Percentiles rank a stretch among this genome's conserved stretches.
phyloP scores from a whole-genome alignment of 169 alveolate species.

The Plasmodium reichenowi region DNA sequence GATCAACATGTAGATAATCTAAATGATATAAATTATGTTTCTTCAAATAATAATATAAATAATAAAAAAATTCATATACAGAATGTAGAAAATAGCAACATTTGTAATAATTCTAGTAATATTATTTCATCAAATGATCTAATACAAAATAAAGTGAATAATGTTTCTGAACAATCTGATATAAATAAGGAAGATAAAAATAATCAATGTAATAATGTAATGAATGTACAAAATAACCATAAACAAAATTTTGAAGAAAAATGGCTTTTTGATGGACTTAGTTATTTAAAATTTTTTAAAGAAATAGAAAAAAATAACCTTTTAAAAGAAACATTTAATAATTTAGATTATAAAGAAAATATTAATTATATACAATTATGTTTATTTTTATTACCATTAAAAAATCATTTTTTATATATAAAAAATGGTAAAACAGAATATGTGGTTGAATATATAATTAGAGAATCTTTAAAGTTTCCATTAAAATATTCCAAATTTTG shows the following conservation, averaged over 20 bases:
- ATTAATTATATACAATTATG: constrained; percentile 36
- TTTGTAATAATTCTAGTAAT: not conserved
- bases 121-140: too few relatives aligned
- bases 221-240: not conserved
- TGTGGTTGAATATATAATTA: constrained; percentile 37
- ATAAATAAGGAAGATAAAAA: not conserved
- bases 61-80: not conserved
- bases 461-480: constrained; percentile 72
- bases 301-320: constrained; percentile 38
- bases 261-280: constrained; percentile 53
- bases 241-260: not conserved
- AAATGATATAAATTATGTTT: not conserved
- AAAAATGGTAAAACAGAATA: constrained; percentile 47
- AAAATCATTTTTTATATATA: constrained; percentile 43
- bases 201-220: not conserved
- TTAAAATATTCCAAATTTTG: constrained; percentile 70
- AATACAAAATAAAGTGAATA: constrained; percentile 7
- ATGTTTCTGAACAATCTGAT: not conserved
- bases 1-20: not conserved
- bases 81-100: not conserved
- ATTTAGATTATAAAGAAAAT: constrained; percentile 35
- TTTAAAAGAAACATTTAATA: constrained; percentile 23
- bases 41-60: not conserved
- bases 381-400: constrained; percentile 48
- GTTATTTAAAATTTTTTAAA: constrained; percentile 63